These are phyloP conservation scores for Lentinula boryana DNA, from an alignment of 768 basidiomycete genomes.

Conservation along the genomic window DNA sequence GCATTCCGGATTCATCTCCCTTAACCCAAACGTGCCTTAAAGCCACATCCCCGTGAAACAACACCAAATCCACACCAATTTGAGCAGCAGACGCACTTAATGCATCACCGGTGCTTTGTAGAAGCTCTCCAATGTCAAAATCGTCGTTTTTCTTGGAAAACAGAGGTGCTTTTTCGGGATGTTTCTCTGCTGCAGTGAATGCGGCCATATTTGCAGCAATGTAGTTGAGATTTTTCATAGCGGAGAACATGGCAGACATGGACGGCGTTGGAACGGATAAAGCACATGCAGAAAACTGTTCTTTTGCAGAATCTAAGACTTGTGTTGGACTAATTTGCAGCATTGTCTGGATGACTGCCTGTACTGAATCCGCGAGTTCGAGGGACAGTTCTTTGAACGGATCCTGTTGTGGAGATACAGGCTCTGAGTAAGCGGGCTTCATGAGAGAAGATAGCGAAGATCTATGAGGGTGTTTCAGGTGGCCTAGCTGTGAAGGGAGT, in stretches of 20 bases:
- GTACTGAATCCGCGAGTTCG: constrained; percentile 87
- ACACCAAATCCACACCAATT: constrained; percentile 81
- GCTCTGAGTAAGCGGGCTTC: constrained; percentile 13
- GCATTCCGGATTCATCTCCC: constrained; percentile 81
- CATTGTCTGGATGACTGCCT: constrained; percentile 87
- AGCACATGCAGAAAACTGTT: constrained; percentile 87
- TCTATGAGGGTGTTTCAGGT: constrained; percentile 65
- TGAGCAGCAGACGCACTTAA: constrained; percentile 80
- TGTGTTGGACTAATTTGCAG: constrained; percentile 88
- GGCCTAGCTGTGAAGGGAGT: constrained; percentile 69
- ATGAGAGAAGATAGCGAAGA: constrained; percentile 9
- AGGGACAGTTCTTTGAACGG: constrained; percentile 67
- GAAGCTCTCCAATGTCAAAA: constrained; percentile 88
- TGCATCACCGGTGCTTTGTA: constrained; percentile 87
- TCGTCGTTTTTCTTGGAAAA: constrained; percentile 35
- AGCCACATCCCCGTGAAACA: constrained; percentile 85
- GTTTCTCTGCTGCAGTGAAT: constrained; percentile 25
- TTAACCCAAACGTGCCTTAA: constrained; percentile 82
- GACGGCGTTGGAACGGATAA: constrained; percentile 83
- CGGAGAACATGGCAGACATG: constrained; percentile 82
- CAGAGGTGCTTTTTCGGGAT: constrained; percentile 12
- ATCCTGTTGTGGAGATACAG: constrained; percentile 22
- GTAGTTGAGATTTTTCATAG: constrained; percentile 92
- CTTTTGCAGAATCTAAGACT: constrained; percentile 86
- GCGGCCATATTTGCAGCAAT: constrained; percentile 79